phyloP scores from a whole-genome alignment of 768 basidiomycete genomes.

The Kwoniella mangroviensis region DNA sequence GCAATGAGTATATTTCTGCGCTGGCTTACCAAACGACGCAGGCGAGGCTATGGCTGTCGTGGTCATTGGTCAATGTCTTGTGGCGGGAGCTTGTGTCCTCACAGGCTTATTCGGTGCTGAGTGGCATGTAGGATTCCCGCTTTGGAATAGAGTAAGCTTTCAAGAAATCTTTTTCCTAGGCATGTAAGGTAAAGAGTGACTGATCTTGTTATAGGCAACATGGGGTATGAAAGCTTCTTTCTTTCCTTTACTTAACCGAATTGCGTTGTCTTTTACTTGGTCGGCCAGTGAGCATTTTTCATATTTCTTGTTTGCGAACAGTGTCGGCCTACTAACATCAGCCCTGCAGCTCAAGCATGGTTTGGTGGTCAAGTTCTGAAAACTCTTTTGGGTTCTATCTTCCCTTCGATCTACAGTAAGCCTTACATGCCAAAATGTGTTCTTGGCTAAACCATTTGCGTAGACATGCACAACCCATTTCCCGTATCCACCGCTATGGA shows the following conservation, averaged over 20 bases:
- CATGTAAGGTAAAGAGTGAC: too few species aligned
- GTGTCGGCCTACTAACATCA: background rate
- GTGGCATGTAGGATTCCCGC: constrained; percentile 52
- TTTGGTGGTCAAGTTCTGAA: constrained; percentile 26
- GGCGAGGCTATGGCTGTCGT: constrained; percentile 43
- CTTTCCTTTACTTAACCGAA: constrained; percentile 30
- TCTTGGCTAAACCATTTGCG: background rate
- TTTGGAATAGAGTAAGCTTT: constrained; percentile 40
- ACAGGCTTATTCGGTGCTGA: constrained; percentile 46
- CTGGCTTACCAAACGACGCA: constrained; percentile 4
- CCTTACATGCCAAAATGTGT: constrained; percentile 6
- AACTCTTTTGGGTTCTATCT: constrained; percentile 20
- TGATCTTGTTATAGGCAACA: constrained; percentile 23
- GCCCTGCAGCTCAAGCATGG: constrained; percentile 31
- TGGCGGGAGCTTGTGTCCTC: constrained; percentile 33
- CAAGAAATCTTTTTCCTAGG: too few species aligned
- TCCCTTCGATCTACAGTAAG: constrained; percentile 34
- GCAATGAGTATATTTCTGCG: too few species aligned
- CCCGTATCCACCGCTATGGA: constrained; percentile 40
- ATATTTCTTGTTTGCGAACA: constrained; percentile 7
- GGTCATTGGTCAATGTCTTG: constrained; percentile 35
- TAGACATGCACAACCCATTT: constrained; percentile 47
- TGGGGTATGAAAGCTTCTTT: constrained; percentile 36
- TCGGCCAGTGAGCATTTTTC: constrained; percentile 20
- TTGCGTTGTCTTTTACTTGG: constrained; percentile 26